Evolutionary conservation across 768 basidiomycete genomes (phyloP).

Genomic region (Lactarius psammicola): DNA sequence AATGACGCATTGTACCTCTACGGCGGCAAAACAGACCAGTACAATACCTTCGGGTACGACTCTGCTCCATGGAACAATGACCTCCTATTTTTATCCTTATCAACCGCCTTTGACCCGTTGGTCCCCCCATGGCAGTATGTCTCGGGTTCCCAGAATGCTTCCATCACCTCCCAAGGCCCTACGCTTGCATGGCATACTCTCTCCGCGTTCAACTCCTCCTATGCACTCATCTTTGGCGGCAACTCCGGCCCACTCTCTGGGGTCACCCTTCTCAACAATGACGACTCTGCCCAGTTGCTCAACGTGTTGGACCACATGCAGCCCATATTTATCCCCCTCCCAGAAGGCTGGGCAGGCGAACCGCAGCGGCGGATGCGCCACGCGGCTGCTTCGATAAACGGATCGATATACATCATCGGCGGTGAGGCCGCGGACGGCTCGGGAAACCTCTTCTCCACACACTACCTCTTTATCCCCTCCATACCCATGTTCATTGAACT

Average conservation of each 20-base stretch:
- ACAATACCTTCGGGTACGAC: constrained; percentile 66
- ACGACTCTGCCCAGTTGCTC: constrained; percentile 66
- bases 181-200: constrained; percentile 78
- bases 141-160: constrained; percentile 43
- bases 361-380: constrained; percentile 80
- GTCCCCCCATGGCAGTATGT: constrained; percentile 70
- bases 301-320: constrained; percentile 40
- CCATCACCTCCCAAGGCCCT: constrained; percentile 51
- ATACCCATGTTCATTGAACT: constrained; percentile 53
- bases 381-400: constrained; percentile 50
- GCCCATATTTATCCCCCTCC: constrained; percentile 50
- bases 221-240: constrained; percentile 73
- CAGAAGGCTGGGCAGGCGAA: constrained; percentile 56
- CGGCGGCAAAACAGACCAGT: constrained; percentile 78
- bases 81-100: constrained; percentile 65
- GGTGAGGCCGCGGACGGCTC: constrained; percentile 85
- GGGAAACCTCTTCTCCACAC: constrained; percentile 54
- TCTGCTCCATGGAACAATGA: constrained; percentile 74
- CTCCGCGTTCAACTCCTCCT: constrained; percentile 56
- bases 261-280: constrained; percentile 46
- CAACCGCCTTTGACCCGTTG: constrained; percentile 53
- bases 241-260: constrained; percentile 59
- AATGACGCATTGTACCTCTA: constrained; percentile 65
- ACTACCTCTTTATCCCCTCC: constrained; percentile 59
- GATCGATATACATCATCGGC: constrained; percentile 68